phyloP scores from a whole-genome alignment of 2,329 filamentous ascomycete genomes.

The Talaromyces albobiverticillius region DNA sequence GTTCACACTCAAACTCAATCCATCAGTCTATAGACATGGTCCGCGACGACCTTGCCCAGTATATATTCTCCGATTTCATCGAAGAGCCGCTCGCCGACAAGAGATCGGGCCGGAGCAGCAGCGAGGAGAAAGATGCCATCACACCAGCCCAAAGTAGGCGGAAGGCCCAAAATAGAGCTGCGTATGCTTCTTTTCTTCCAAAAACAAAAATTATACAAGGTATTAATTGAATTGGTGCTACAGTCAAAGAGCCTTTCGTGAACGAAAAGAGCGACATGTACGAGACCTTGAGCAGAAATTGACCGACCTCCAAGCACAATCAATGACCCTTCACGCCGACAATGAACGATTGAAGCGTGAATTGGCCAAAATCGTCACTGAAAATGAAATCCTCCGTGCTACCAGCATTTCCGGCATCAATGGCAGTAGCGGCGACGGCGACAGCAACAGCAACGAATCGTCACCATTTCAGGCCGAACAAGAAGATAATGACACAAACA shows the following conservation, averaged over 20 bases:
- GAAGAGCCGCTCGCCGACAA: slow-evolving; percentile 25
- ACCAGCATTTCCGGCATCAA: slow-evolving; percentile 47
- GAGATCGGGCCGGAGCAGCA: slow-evolving; percentile 44
- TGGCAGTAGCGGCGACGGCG: not conserved
- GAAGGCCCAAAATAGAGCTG: slow-evolving; percentile 70
- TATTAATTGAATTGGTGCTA: no score
- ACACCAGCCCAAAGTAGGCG: slow-evolving; percentile 58
- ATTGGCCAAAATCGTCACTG: slow-evolving; percentile 77
- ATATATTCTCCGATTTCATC: slow-evolving; percentile 28
- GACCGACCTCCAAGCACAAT: slow-evolving; percentile 69
- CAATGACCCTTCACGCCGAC: slow-evolving; percentile 70
- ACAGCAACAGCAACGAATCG: not conserved
- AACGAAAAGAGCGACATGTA: slow-evolving; percentile 91
- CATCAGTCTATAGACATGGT: slow-evolving; percentile 24
- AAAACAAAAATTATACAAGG: no score
- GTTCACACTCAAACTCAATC: not conserved
- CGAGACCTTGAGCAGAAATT: slow-evolving; percentile 90
- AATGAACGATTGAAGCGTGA: slow-evolving; percentile 85
- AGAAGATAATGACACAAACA: slow-evolving; percentile 39
- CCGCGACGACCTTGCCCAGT: slow-evolving; percentile 20
- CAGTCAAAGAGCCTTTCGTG: slow-evolving; percentile 92
- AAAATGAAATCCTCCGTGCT: slow-evolving; percentile 88
- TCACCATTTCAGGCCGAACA: no score
- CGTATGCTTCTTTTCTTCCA: slow-evolving; percentile 51
- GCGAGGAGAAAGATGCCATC: slow-evolving; percentile 53